These are phyloP conservation scores for Yamadazyma atlantica DNA, from an alignment of 1,139 yeast genomes.

Conservation along the genomic window DNA sequence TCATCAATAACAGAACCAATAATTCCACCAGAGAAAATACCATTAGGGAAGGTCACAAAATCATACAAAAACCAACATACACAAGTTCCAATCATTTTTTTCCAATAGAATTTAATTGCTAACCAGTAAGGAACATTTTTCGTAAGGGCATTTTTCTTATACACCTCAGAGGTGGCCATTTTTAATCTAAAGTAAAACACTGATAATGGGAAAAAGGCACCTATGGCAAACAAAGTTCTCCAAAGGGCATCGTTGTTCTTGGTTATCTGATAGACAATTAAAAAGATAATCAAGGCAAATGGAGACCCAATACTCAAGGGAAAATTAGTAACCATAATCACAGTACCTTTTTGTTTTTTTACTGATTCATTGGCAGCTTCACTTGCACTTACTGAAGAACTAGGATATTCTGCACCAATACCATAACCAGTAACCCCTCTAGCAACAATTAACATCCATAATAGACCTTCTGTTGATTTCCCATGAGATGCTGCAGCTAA, in stretches of 20 bases:
- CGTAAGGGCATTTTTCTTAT: slow-evolving; percentile 46
- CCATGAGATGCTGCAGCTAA: slow-evolving; percentile 54
- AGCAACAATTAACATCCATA: slow-evolving; percentile 71
- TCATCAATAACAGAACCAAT: slow-evolving; percentile 36
- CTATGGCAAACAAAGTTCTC: slow-evolving; percentile 77
- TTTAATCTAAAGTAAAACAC: slow-evolving; percentile 70
- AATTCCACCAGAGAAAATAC: slow-evolving; percentile 49
- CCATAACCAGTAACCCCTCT: slow-evolving; percentile 76
- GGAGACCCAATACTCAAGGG: slow-evolving; percentile 79
- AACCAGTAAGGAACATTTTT: slow-evolving; percentile 47
- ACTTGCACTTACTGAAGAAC: slow-evolving; percentile 65
- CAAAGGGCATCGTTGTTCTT: slow-evolving; percentile 56
- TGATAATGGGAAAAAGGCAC: slow-evolving; percentile 70
- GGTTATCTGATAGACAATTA: slow-evolving; percentile 64
- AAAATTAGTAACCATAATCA: slow-evolving; percentile 66
- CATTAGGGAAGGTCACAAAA: slow-evolving; percentile 53
- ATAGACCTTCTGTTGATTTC: slow-evolving; percentile 38
- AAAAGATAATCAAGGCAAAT: slow-evolving; percentile 64
- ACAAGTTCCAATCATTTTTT: slow-evolving; percentile 43
- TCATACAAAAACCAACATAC: slow-evolving; percentile 53
- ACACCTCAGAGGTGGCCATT: slow-evolving; percentile 64
- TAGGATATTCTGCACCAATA: slow-evolving; percentile 76
- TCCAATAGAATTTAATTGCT: slow-evolving; percentile 48
- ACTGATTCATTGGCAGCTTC: slow-evolving; percentile 70
- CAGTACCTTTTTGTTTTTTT: slow-evolving; percentile 62